Percentiles rank a stretch among this genome's conserved stretches.
phyloP scores from a whole-genome alignment of 2,329 filamentous ascomycete species.

The Ascochyta lentis region DNA sequence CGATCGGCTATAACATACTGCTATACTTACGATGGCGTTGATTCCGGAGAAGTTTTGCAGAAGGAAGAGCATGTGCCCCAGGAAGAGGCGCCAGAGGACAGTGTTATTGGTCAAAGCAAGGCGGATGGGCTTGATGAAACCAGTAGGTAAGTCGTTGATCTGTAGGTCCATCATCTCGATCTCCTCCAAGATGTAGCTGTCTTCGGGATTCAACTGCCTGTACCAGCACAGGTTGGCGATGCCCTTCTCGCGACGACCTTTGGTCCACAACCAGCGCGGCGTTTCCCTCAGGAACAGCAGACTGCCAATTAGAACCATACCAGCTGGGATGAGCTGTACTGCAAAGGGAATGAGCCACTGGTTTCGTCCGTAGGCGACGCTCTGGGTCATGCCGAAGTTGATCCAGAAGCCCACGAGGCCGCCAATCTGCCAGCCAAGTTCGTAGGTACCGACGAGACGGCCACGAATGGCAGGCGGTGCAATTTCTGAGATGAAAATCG shows the following conservation, averaged over 20 bases:
- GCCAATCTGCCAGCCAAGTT: constrained; percentile 59
- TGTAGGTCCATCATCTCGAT: constrained; percentile 73
- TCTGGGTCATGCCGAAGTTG: constrained; percentile 55
- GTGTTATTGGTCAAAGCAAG: constrained; percentile 40
- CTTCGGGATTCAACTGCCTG: constrained; percentile 61
- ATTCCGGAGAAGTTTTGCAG: constrained; percentile 81
- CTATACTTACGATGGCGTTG: constrained; percentile 61
- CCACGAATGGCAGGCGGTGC: constrained; percentile 66
- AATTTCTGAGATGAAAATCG: constrained; percentile 67
- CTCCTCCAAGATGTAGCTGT: constrained; percentile 77
- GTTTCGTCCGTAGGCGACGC: constrained; percentile 51
- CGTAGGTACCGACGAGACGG: constrained; percentile 59
- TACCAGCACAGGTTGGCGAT: constrained; percentile 66
- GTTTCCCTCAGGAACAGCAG: constrained; percentile 53
- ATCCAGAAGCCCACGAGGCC: constrained; percentile 53
- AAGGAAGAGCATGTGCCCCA: constrained; percentile 78
- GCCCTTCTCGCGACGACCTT: constrained; percentile 50
- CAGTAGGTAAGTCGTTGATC: constrained; percentile 71
- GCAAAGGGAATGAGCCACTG: constrained; percentile 61
- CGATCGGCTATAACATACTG: neutral
- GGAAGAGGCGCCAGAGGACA: constrained; percentile 74
- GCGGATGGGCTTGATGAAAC: constrained; percentile 69
- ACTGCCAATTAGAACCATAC: constrained; percentile 58
- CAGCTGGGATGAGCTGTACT: constrained; percentile 71
- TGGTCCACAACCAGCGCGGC: constrained; percentile 54